A percentile compares a stretch with the other conserved stretches of the same genome.
These are phyloP conservation scores for Botrytis sinoallii DNA, from an alignment of 2,329 filamentous ascomycete species.

Conservation along the genomic window DNA sequence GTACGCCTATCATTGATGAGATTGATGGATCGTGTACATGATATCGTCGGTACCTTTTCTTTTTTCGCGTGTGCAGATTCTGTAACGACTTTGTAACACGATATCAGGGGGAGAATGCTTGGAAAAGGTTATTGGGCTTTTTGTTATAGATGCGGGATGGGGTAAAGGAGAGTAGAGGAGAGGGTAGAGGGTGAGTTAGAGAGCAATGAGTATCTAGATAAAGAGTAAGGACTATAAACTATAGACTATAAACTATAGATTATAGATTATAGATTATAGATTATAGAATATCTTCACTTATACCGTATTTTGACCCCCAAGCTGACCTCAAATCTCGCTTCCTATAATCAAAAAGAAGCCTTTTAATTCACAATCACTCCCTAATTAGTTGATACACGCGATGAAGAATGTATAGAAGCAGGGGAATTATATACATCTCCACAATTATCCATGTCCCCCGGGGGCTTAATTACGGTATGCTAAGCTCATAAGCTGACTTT, in stretches of 20 bases:
- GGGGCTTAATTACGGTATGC: not conserved
- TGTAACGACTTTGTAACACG: not conserved
- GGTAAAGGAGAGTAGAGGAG: too few relatives aligned
- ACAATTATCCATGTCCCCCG: not conserved
- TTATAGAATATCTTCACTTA: not conserved
- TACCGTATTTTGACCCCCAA: not conserved
- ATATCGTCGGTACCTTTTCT: too few relatives aligned
- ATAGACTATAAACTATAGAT: too few relatives aligned
- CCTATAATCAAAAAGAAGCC: not conserved
- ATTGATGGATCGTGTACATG: too few relatives aligned
- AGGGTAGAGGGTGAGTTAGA: too few relatives aligned
- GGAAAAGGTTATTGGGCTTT: not conserved
- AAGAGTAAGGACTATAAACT: too few relatives aligned
- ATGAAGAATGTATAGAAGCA: not conserved
- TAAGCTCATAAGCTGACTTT: not conserved
- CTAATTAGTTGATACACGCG: too few relatives aligned
- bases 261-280: too few relatives aligned
- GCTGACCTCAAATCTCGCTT: not conserved
- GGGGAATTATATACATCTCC: not conserved
- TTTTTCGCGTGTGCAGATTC: not conserved
- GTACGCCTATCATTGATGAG: not conserved
- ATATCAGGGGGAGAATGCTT: not conserved
- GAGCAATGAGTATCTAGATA: too few relatives aligned
- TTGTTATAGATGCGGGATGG: too few relatives aligned
- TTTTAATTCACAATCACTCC: too few relatives aligned